Evolutionary conservation across 2,329 filamentous ascomycete genomes (phyloP), one percentile per base, ranked within the genome.

Genomic region (Rhinocladiella similis): DNA sequence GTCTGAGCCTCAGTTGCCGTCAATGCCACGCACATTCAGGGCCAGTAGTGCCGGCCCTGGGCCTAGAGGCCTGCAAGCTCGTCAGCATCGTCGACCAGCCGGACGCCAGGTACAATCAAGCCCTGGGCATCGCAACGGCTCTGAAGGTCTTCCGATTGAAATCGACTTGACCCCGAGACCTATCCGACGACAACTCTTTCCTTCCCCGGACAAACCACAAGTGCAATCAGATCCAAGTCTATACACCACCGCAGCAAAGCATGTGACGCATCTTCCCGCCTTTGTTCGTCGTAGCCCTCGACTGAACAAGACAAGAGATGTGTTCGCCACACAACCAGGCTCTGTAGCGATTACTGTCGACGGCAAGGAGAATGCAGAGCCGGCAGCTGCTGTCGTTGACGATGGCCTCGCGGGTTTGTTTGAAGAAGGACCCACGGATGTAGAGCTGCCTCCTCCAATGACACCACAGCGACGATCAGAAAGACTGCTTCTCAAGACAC

Each of bases 341-440:
- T 58, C 70, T 68, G 55, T 72, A 67, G 59, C 69, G 72, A 62
- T 75, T 70, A 59, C 71, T 71, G 61, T 66, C 62, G 52, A 72
- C 74, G 47, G 82, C 85, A 85, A 86, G 64, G 83, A 86, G 68
- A 86, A 86, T 60, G 72, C 72, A 47, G 76, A 74, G 12, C 77
- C 79, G 5, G 66, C 69, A 9, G 57, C 69, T n/a, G 36, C 29
- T 3, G 41, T 57, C 14, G 25, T 57, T 18, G 70, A 74, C 36
- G 81, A 86, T 59, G 80, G 82, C 35, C 70, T 89, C 5, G 81
- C 84, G 39, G 78, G 81, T 48, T 78, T 94, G 3, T 92, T 94
- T 65, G 85, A 86, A 54, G 80, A 87, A 76, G 66, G 81, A 72
- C 60, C 75, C 2, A 59, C 54, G 52, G 70, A 66, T 54, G 71